Evolutionary conservation across 2,329 filamentous ascomycete species (phyloP), one percentile per base, ranked within the genome.

Genomic region (Aspergillus sp.): DNA sequence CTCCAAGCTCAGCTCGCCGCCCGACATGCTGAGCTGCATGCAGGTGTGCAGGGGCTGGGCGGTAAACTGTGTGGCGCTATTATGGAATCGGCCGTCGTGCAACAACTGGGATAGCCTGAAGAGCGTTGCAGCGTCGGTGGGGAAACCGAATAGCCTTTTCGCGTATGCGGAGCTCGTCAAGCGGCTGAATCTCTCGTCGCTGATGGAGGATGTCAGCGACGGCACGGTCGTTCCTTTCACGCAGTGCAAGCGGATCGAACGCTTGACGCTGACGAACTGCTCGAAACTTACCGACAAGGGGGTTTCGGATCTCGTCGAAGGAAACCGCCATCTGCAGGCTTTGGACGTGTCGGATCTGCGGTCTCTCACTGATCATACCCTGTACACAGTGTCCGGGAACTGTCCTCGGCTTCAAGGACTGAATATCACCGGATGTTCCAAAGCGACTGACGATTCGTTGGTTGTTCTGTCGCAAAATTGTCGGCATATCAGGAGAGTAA

Each of bases 31-130:
- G 45, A 80, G 79, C 60, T 93, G 84, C 61, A 88, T 96, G 83
- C 69, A 91, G 43, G 88, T 94, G n/a, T 95, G 81, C 52, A 88
- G 86, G 60, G 77, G 81, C 41, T 98, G 91, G 91, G 83, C 91
- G 16, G 72, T 82, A 42, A 95, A 95, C 55, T 81, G 83, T 32
- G 91, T 96, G 45, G 89, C 91, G 42, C 73, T 94, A 44, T 71
- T 98, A 14, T 98, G 91, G 91, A 88, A 95, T 59, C 75, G 91
- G 24, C 91, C 91, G 1, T 79, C 85, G 16, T 96, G 91, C 64
- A 86, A 82, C 50, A 85, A 78, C 48, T 95, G 86, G 82, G 63
- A 71, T 8, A 86, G 86, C 53, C 77, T 95, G 49, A 69, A 78
- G 49, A 80, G 68, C 44, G 91, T 98, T 45, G 88, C 86, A 52